These are phyloP conservation scores for Plasmodium vinckei DNA, from an alignment of 169 alveolate species.

Conservation along the genomic window DNA sequence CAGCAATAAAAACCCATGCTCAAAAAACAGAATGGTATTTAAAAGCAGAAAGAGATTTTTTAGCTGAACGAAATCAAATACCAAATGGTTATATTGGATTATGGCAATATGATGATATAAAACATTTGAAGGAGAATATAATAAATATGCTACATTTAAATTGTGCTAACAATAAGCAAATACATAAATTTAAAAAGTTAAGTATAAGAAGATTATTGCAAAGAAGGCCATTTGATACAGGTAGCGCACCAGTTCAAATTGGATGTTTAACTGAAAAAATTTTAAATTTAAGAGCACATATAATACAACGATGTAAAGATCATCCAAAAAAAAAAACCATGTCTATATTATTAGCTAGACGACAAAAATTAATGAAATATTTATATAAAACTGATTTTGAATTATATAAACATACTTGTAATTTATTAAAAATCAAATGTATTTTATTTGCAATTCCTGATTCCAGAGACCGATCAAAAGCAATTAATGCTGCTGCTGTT, in stretches of 20 bases:
- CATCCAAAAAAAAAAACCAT: slow-evolving; percentile 87
- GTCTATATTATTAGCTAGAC: slow-evolving; percentile 86
- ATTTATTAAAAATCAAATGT: slow-evolving; percentile 85
- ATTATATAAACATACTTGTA: slow-evolving; percentile 87
- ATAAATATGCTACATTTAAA: slow-evolving; percentile 80
- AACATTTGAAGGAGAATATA: slow-evolving; percentile 78
- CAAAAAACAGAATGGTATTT: slow-evolving; percentile 91
- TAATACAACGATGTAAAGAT: slow-evolving; percentile 85
- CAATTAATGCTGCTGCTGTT: slow-evolving; percentile 87
- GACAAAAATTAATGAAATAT: slow-evolving; percentile 88
- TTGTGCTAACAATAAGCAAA: slow-evolving; percentile 80
- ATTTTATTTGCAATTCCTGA: slow-evolving; percentile 90
- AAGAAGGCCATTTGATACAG: slow-evolving; percentile 88
- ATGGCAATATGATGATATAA: slow-evolving; percentile 86
- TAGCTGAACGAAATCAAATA: slow-evolving; percentile 87
- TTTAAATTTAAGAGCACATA: slow-evolving; percentile 87
- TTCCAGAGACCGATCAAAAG: slow-evolving; percentile 89
- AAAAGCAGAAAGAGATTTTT: slow-evolving; percentile 88
- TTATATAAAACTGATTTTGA: slow-evolving; percentile 87
- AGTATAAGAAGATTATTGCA: slow-evolving; percentile 82
- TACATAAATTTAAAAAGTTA: slow-evolving; percentile 78
- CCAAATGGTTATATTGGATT: slow-evolving; percentile 87
- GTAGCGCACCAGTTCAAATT: slow-evolving; percentile 88
- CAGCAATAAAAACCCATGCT: slow-evolving; percentile 87
- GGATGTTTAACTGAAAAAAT: slow-evolving; percentile 90